A percentile compares a stretch with the other conserved stretches of the same genome.
Conservation (phyloP, 495 filamentous ascomycete genomes). For the Saxophila tyrrhenica region DNA sequence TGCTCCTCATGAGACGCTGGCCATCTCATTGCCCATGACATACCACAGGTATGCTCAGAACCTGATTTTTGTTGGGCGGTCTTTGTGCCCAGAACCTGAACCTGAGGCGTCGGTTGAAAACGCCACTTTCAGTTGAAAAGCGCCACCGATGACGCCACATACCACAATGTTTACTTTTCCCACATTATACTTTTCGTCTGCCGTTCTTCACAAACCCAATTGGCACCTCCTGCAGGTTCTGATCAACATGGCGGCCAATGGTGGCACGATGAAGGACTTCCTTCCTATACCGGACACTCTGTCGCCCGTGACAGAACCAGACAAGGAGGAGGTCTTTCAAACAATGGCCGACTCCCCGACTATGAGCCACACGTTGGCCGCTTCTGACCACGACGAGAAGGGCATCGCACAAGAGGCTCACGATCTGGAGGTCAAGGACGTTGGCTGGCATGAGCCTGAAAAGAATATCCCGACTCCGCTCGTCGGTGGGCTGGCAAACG, state of each 20-base stretch:
- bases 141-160: neutral
- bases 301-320: slow-evolving; percentile 12
- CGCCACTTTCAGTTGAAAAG: neutral
- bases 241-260: neutral
- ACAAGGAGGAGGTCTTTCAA: slow-evolving; percentile 18
- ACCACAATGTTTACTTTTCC: neutral
- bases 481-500: slow-evolving; percentile 65
- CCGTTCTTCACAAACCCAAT: neutral
- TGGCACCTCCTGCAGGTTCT: neutral
- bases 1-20: no score
- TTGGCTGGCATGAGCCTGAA: slow-evolving; percentile 62
- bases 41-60: no score
- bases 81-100: no score
- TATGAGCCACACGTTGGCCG: slow-evolving; percentile 30
- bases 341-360: slow-evolving; percentile 24
- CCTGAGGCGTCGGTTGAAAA: no score
- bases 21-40: no score
- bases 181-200: neutral
- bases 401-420: slow-evolving; percentile 38
- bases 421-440: slow-evolving; percentile 45
- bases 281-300: slow-evolving; percentile 25
- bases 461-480: slow-evolving; percentile 48
- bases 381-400: slow-evolving; percentile 31
- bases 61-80: no score
- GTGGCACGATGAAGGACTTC: slow-evolving; percentile 18